A percentile compares a stretch with the other conserved stretches of the same genome.
phyloP scores from a whole-genome alignment of 805 yeast genomes.

The Wickerhamiella kazuoi region DNA sequence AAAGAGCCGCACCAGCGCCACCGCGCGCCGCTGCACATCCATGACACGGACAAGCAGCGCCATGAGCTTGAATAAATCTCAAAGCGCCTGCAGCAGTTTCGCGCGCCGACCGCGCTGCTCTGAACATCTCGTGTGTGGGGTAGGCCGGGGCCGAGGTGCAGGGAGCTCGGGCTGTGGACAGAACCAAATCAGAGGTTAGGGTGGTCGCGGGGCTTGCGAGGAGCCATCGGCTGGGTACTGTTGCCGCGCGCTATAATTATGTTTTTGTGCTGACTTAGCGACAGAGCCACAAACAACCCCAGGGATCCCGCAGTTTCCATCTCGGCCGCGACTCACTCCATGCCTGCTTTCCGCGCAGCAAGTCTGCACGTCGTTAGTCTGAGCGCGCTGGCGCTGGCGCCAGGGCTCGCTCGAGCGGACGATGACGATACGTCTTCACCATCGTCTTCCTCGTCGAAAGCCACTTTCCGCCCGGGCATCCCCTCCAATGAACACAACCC shows the following conservation, averaged over 20 bases:
- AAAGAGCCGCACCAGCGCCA: conserved; percentile 4
- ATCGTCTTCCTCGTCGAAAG: background rate
- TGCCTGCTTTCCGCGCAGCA: too few species aligned
- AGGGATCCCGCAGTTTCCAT: too few species aligned
- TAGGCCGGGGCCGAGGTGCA: too few species aligned
- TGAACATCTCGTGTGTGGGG: conserved; percentile 1
- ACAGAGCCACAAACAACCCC: too few species aligned
- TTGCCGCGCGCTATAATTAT: too few species aligned
- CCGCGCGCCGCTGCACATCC: conserved; percentile 14
- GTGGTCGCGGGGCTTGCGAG: too few species aligned
- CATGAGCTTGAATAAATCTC: conserved; percentile 14
- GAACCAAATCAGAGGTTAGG: too few species aligned
- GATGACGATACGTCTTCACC: background rate
- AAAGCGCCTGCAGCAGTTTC: conserved; percentile 4
- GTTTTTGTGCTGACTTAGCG: too few species aligned
- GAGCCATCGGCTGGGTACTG: too few species aligned
- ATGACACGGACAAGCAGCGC: conserved; percentile 22
- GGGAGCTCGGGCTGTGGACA: too few species aligned
- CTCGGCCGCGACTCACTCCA: too few species aligned
- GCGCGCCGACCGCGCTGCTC: conserved; percentile 3
- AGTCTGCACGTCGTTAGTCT: too few species aligned
- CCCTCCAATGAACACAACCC: conserved; percentile 54
- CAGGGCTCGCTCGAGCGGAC: background rate
- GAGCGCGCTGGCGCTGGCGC: background rate
- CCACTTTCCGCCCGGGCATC: conserved; percentile 25